Conservation (phyloP, 306 rosid species). For the Hippophae tibetana region DNA sequence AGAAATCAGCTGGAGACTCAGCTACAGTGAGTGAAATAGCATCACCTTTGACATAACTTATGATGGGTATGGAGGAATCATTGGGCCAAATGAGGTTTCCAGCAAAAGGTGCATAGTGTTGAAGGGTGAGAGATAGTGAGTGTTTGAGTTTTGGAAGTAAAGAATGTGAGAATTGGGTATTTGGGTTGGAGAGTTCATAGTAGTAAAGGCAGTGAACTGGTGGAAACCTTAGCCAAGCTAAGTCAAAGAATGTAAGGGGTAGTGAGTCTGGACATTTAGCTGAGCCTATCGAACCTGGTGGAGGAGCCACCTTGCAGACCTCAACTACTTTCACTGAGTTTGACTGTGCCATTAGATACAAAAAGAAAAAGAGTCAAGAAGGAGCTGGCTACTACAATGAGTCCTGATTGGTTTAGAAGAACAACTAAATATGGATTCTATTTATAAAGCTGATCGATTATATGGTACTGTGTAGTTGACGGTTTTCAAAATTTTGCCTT, state of each 20-base stretch:
- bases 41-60: slow-evolving; percentile 10
- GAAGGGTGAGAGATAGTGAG: slow-evolving; percentile 20
- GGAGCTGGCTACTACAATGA: no score
- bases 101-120: slow-evolving; percentile 10
- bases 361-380: no score
- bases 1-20: slow-evolving; percentile 3
- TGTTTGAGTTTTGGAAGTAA: slow-evolving; percentile 15
- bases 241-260: slow-evolving; percentile 20
- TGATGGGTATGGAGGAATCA: slow-evolving; percentile 8
- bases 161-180: neutral
- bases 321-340: slow-evolving; percentile 10
- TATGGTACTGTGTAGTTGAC: no score
- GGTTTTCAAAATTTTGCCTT: no score
- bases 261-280: slow-evolving; percentile 7
- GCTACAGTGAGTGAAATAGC: slow-evolving; percentile 19
- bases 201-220: slow-evolving; percentile 16
- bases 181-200: slow-evolving; percentile 3
- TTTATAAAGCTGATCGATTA: no score
- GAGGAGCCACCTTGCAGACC: slow-evolving; percentile 8
- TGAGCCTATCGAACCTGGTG: neutral
- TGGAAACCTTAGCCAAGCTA: slow-evolving; percentile 22
- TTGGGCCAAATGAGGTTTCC: slow-evolving; percentile 19
- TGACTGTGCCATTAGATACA: neutral
- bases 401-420: no score
- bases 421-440: no score